Evolutionary conservation across 495 filamentous ascomycete genomes (phyloP).

Genomic region (Trichoderma erinaceum): DNA sequence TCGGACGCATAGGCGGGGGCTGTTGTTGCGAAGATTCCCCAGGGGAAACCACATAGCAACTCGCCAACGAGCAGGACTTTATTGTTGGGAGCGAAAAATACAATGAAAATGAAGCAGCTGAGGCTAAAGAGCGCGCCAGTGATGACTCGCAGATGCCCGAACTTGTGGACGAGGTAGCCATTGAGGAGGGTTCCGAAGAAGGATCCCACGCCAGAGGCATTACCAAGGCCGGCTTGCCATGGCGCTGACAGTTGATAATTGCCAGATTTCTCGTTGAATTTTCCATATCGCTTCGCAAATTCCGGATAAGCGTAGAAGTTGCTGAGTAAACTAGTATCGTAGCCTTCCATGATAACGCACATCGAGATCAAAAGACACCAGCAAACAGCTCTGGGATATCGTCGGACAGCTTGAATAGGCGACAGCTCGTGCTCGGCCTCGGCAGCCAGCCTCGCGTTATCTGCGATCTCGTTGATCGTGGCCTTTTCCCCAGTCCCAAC

Average conservation of each 20-base stretch:
- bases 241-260: constrained; percentile 31
- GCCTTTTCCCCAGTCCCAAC: constrained; percentile 17
- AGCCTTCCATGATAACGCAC: constrained; percentile 53
- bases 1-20: constrained; percentile 67
- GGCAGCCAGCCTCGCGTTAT: constrained; percentile 28
- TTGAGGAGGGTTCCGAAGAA: constrained; percentile 33
- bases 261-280: constrained; percentile 19
- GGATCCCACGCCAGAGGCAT: constrained; percentile 32
- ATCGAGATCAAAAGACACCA: constrained; percentile 48
- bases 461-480: constrained; percentile 15
- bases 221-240: constrained; percentile 33
- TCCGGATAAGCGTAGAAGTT: constrained; percentile 31
- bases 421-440: constrained; percentile 36
- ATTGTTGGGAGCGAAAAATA: constrained; percentile 56
- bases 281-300: constrained; percentile 33
- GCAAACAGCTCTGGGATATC: constrained; percentile 42
- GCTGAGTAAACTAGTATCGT: constrained; percentile 38
- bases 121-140: constrained; percentile 38
- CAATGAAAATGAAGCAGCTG: constrained; percentile 46
- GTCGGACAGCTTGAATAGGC: constrained; percentile 32
- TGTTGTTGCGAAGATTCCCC: constrained; percentile 57
- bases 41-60: constrained; percentile 57
- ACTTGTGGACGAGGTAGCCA: constrained; percentile 30
- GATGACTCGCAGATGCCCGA: constrained; percentile 32
- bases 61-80: constrained; percentile 56